These are phyloP conservation scores for Rhizoclosmatium sp. DNA, from an alignment of 192 early-diverging fungal species.

Conservation along the genomic window DNA sequence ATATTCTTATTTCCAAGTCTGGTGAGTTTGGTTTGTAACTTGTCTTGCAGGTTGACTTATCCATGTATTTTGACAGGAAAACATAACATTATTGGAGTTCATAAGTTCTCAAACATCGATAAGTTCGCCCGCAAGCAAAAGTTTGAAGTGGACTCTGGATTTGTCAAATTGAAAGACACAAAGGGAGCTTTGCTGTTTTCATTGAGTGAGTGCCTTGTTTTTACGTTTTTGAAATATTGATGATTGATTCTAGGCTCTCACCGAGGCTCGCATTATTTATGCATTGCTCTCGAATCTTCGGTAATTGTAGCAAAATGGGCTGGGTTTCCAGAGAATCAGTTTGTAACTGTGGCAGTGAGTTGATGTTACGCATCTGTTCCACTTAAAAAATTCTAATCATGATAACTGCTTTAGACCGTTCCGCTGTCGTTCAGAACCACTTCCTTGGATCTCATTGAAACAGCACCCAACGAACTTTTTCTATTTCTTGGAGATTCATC, in stretches of 20 bases:
- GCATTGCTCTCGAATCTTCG: conserved; percentile 49
- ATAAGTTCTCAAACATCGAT: conserved; percentile 46
- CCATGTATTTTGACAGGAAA: conserved; percentile 42
- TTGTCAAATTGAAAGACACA: conserved; percentile 63
- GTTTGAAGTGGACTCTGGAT: conserved; percentile 64
- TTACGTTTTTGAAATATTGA: background rate
- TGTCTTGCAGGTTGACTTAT: background rate
- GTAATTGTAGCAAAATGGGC: conserved; percentile 60
- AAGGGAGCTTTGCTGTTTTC: conserved; percentile 57
- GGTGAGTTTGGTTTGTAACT: conserved; percentile 26
- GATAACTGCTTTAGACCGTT: conserved; percentile 43
- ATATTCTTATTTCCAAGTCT: conserved; percentile 61
- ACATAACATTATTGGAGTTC: conserved; percentile 58
- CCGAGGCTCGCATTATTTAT: conserved; percentile 50
- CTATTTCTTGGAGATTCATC: conserved; percentile 40
- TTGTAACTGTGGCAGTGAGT: conserved; percentile 60
- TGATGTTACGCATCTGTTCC: background rate
- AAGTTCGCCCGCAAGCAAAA: conserved; percentile 40
- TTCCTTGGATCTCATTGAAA: conserved; percentile 52
- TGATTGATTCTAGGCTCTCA: conserved; percentile 35
- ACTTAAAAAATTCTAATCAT: no score
- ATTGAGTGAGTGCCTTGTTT: conserved; percentile 32
- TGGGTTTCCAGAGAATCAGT: conserved; percentile 63
- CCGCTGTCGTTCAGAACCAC: conserved; percentile 43
- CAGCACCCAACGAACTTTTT: conserved; percentile 42